phyloP scores from a whole-genome alignment of 169 alveolate species.

The Amoebophrya sp. region DNA sequence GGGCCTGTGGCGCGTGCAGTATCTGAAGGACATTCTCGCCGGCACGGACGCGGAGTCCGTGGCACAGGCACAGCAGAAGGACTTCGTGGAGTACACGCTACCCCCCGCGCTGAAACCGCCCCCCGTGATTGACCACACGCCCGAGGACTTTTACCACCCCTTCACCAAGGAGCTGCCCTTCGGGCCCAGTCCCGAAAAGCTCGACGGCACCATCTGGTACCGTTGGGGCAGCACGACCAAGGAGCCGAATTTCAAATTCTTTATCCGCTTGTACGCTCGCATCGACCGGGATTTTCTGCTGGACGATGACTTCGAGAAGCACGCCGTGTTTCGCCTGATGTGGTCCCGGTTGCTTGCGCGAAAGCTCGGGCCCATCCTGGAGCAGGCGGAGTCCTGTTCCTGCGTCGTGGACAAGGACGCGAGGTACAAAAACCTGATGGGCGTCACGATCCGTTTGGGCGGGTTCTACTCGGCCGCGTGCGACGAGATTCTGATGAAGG shows the following conservation, averaged over 20 bases:
- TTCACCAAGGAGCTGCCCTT: background rate
- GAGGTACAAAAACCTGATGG: background rate
- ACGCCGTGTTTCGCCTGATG: background rate
- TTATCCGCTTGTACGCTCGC: background rate
- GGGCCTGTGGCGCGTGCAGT: background rate
- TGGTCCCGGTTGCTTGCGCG: background rate
- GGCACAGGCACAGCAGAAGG: too few species aligned
- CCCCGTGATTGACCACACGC: background rate
- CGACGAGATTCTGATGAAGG: background rate
- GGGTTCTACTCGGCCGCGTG: background rate
- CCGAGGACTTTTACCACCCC: background rate
- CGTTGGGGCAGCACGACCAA: background rate
- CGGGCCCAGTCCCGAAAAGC: background rate
- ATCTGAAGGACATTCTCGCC: background rate
- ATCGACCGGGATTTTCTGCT: background rate
- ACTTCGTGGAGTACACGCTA: background rate
- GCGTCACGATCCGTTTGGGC: background rate
- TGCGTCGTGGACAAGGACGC: background rate
- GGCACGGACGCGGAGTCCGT: too few species aligned
- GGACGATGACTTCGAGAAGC: background rate
- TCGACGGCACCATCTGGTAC: slow-evolving; percentile 5
- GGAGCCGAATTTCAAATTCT: background rate
- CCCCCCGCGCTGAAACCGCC: background rate
- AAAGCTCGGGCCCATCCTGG: background rate
- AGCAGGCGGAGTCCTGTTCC: background rate